Conservation (phyloP, 345 rosid species). For the Gossypium thurberi region DNA sequence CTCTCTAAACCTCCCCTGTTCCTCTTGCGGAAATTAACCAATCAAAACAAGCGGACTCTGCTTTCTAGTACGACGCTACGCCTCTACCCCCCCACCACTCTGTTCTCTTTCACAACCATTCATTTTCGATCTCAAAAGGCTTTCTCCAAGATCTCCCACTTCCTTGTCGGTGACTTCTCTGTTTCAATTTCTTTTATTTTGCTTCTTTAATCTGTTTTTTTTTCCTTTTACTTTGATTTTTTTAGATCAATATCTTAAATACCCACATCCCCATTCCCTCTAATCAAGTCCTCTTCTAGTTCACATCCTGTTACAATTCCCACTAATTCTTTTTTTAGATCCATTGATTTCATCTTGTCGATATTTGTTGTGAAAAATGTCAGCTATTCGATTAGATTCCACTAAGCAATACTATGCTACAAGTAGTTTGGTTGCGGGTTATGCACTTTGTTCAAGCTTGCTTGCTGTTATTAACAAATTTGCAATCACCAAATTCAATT, state of each 20-base stretch:
- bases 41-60: neutral
- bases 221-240: neutral
- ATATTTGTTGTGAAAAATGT: slow-evolving; percentile 18
- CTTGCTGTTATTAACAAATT: slow-evolving; percentile 94
- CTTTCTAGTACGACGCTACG: neutral
- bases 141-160: slow-evolving; percentile 5
- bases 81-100: neutral
- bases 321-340: neutral
- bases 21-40: neutral
- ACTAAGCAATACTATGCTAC: slow-evolving; percentile 50
- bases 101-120: neutral
- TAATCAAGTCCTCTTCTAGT: neutral
- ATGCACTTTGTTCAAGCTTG: slow-evolving; percentile 95
- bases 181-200: neutral
- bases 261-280: slow-evolving; percentile 3
- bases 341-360: neutral
- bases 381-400: slow-evolving; percentile 39
- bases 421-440: slow-evolving; percentile 75
- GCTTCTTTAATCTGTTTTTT: neutral
- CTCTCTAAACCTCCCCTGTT: neutral
- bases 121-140: neutral
- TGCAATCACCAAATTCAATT: slow-evolving; percentile 85
- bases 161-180: slow-evolving; percentile 9
- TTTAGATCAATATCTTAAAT: neutral
- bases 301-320: neutral